These are phyloP conservation scores for Pythium brachiatum DNA, from an alignment of 352 stramenopile genomes.

Conservation along the genomic window DNA sequence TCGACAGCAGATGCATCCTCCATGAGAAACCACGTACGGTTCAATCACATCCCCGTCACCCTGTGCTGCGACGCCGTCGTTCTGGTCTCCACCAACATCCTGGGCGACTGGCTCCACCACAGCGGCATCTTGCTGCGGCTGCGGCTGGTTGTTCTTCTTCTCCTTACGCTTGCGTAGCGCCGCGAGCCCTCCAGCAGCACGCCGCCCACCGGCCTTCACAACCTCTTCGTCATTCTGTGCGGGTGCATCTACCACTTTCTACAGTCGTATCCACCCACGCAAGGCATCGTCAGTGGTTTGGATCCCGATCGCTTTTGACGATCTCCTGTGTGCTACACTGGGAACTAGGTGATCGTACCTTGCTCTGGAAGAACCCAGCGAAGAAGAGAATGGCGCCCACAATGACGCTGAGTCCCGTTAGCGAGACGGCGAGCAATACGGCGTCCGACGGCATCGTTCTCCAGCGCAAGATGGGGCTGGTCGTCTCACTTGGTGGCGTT, in stretches of 20 bases:
- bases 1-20: not conserved
- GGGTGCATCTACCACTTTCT: constrained; percentile 29
- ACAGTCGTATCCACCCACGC: not conserved
- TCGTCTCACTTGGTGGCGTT: not conserved
- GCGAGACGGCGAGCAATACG: constrained; percentile 48
- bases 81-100: not conserved
- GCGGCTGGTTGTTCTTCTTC: constrained; percentile 37
- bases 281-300: not conserved
- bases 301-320: too few relatives aligned
- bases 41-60: constrained; percentile 28
- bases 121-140: constrained; percentile 3
- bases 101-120: not conserved
- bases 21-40: constrained; percentile 30
- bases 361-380: constrained; percentile 53
- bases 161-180: constrained; percentile 67
- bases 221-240: constrained; percentile 28
- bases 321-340: not conserved
- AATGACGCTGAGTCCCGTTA: constrained; percentile 47
- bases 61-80: constrained; percentile 3
- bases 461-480: not conserved
- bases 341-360: constrained; percentile 20
- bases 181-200: constrained; percentile 41
- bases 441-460: constrained; percentile 48
- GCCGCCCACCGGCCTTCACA: constrained; percentile 37
- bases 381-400: constrained; percentile 61